Conservation (phyloP, 495 filamentous ascomycete species). For the Penicillium riverlandense region DNA sequence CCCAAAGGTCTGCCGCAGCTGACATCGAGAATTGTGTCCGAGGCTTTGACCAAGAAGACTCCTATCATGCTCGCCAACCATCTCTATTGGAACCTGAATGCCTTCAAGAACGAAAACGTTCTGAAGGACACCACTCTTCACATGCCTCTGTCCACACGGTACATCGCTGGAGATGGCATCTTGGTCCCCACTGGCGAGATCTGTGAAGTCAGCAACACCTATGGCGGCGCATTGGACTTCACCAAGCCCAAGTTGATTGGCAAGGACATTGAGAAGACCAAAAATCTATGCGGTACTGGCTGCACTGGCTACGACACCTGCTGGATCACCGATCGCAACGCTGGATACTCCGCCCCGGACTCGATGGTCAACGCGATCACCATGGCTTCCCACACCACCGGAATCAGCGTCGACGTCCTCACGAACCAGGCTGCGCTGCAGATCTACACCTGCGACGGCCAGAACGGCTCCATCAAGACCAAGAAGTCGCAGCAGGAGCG, state of each 20-base stretch:
- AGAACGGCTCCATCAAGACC: slow-evolving; percentile 55
- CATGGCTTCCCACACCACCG: slow-evolving; percentile 50
- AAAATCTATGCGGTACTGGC: slow-evolving; percentile 58
- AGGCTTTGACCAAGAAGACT: slow-evolving; percentile 70
- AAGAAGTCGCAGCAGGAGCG: slow-evolving; percentile 47
- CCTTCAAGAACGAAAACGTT: slow-evolving; percentile 57
- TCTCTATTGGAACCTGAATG: slow-evolving; percentile 87
- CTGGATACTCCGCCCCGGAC: slow-evolving; percentile 49
- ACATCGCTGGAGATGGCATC: slow-evolving; percentile 67
- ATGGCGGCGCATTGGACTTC: slow-evolving; percentile 66
- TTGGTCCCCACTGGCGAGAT: slow-evolving; percentile 75
- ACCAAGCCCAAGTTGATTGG: slow-evolving; percentile 70
- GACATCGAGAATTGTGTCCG: slow-evolving; percentile 45
- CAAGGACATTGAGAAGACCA: slow-evolving; percentile 51
- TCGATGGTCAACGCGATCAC: slow-evolving; percentile 57
- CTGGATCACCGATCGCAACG: slow-evolving; percentile 57
- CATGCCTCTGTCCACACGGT: slow-evolving; percentile 62
- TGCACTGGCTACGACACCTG: slow-evolving; percentile 77
- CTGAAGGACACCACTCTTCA: slow-evolving; percentile 69
- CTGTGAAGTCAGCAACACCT: slow-evolving; percentile 49
- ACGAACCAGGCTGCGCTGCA: slow-evolving; percentile 74
- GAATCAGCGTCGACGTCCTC: slow-evolving; percentile 65
- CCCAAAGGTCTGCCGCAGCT: slow-evolving; percentile 37
- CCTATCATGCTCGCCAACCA: slow-evolving; percentile 79
- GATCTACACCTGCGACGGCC: slow-evolving; percentile 68